These are phyloP conservation scores for Coemansia sp. DNA, from an alignment of 192 early-diverging fungal genomes.

Conservation along the genomic window DNA sequence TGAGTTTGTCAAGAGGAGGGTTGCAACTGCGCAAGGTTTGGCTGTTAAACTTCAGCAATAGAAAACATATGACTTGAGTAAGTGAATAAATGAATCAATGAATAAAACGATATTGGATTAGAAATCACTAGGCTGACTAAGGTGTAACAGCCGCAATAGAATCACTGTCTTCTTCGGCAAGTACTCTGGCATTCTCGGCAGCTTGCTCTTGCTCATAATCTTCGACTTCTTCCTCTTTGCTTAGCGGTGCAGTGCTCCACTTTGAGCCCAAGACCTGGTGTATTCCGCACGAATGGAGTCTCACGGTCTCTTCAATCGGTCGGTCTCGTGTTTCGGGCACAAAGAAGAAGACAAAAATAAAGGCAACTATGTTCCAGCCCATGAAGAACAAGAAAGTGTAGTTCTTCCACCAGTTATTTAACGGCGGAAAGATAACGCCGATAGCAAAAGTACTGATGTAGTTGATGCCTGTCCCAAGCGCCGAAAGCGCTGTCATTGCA, in stretches of 20 bases:
- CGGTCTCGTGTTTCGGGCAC: constrained; percentile 81
- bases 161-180: not conserved
- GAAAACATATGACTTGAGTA: too few relatives aligned
- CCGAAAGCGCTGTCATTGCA: constrained; percentile 66
- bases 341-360: constrained; percentile 62
- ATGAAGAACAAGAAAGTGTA: constrained; percentile 68
- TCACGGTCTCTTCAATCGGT: constrained; percentile 63
- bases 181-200: not conserved
- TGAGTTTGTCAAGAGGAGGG: constrained; percentile 38
- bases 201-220: not conserved
- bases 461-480: constrained; percentile 70
- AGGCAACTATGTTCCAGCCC: constrained; percentile 59
- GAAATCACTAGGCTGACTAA: not conserved
- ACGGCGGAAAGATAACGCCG: constrained; percentile 59
- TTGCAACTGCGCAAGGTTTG: constrained; percentile 36
- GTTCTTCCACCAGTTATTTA: constrained; percentile 52
- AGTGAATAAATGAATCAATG: not conserved
- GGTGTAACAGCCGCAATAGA: not conserved
- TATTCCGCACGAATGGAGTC: constrained; percentile 45
- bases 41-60: not conserved
- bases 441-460: constrained; percentile 63
- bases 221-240: constrained; percentile 16
- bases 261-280: constrained; percentile 42
- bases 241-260: constrained; percentile 26
- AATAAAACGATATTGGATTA: not conserved